phyloP scores from a whole-genome alignment of 257 asterid genomes.

The Solanum appendiculatum region DNA sequence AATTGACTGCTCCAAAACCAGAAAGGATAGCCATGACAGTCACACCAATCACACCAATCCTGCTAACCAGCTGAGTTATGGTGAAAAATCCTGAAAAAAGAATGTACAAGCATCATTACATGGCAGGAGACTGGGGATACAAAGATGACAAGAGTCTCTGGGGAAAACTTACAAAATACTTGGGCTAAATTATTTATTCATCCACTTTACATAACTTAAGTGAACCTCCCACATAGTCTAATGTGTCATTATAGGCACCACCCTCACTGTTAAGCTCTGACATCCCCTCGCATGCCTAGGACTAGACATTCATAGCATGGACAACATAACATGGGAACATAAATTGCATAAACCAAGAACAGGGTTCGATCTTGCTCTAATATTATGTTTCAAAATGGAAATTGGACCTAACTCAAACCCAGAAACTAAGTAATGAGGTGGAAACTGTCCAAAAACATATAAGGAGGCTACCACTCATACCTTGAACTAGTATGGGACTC shows the following conservation, averaged over 20 bases:
- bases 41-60: constrained; percentile 98
- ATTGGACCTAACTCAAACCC: background rate
- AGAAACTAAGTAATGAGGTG: background rate
- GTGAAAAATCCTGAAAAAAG: constrained; percentile 78
- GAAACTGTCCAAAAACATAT: background rate
- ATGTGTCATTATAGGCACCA: background rate
- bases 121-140: background rate
- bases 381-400: background rate
- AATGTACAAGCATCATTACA: background rate
- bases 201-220: background rate
- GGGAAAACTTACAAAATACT: background rate
- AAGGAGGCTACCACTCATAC: background rate
- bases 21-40: constrained; percentile 93
- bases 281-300: background rate
- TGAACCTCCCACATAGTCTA: background rate
- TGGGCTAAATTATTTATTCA: background rate
- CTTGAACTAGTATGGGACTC: background rate
- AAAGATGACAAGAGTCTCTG: background rate
- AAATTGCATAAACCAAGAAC: background rate
- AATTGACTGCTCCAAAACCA: constrained; percentile 98
- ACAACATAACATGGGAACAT: background rate
- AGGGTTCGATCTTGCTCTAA: background rate
- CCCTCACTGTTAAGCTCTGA: background rate
- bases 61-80: constrained; percentile 89
- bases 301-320: background rate